These are phyloP conservation scores for Paulownia fortunei DNA, from an alignment of 257 asterid genomes.

Conservation along the genomic window DNA sequence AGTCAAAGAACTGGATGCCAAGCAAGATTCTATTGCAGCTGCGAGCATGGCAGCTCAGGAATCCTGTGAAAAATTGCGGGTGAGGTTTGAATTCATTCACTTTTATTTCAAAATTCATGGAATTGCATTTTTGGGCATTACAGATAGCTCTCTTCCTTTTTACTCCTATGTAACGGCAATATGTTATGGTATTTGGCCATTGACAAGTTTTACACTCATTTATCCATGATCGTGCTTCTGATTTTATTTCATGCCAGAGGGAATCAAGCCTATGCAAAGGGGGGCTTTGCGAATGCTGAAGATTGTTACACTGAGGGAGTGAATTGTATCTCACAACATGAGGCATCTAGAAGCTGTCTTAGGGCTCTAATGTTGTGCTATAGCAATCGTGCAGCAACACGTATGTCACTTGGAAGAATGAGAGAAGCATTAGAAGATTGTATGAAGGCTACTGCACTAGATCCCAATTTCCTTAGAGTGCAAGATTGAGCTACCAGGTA, in stretches of 20 bases:
- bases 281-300: slow-evolving; percentile 69
- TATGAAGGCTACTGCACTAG: slow-evolving; percentile 59
- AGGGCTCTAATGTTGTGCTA: slow-evolving; percentile 70
- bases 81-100: slow-evolving; percentile 47
- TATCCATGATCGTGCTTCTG: slow-evolving; percentile 20
- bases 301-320: slow-evolving; percentile 71
- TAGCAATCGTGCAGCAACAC: no score
- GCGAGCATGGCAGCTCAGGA: slow-evolving; percentile 64
- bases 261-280: slow-evolving; percentile 78
- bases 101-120: not conserved
- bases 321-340: slow-evolving; percentile 54
- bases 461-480: slow-evolving; percentile 67
- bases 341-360: slow-evolving; percentile 58
- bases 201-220: not conserved
- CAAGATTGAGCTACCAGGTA: slow-evolving; percentile 83
- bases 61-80: slow-evolving; percentile 78
- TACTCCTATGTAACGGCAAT: not conserved
- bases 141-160: not conserved
- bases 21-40: slow-evolving; percentile 36
- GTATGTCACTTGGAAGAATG: slow-evolving; percentile 73
- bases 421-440: slow-evolving; percentile 81
- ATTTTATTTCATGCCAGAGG: slow-evolving; percentile 58
- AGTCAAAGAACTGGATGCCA: slow-evolving; percentile 42
- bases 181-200: not conserved
- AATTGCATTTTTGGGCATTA: not conserved